A percentile compares a stretch with the other conserved stretches of the same genome.
Evolutionary conservation across 768 basidiomycete genomes (phyloP).

Genomic region (Auricularia heimuer): DNA sequence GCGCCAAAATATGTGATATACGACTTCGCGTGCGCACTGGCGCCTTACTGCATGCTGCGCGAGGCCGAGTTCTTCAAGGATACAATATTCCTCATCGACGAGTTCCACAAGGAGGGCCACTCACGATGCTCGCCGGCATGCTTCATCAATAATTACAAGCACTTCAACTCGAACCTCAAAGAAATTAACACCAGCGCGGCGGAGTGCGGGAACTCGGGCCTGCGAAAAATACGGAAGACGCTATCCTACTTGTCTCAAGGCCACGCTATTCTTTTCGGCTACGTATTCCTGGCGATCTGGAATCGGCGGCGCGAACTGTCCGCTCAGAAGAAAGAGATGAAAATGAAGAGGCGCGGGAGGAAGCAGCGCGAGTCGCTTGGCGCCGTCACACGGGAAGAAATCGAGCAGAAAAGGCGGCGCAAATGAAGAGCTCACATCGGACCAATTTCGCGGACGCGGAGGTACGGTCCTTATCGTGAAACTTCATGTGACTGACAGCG

Average conservation of each 20-base stretch:
- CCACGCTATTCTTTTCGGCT: conserved; percentile 19
- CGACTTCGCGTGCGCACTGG: conserved; percentile 25
- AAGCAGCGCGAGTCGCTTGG: too few species aligned
- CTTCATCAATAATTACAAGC: conserved; percentile 18
- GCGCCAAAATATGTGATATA: conserved; percentile 23
- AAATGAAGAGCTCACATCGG: too few species aligned
- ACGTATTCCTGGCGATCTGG: conserved; percentile 10
- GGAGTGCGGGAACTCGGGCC: conserved; percentile 25
- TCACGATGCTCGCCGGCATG: conserved; percentile 25
- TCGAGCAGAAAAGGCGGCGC: too few species aligned
- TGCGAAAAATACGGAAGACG: conserved; percentile 19
- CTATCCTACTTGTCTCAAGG: conserved; percentile 23
- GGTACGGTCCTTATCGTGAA: too few species aligned
- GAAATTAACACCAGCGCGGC: conserved; percentile 18
- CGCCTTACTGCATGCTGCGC: conserved; percentile 23
- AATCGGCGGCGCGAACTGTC: background rate
- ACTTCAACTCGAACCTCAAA: conserved; percentile 18
- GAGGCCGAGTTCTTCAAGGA: conserved; percentile 23
- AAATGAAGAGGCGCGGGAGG: too few species aligned
- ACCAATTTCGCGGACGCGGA: too few species aligned
- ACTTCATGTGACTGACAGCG: too few species aligned
- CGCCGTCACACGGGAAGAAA: too few species aligned
- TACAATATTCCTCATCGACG: conserved; percentile 26
- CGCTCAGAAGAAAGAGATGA: too few species aligned
- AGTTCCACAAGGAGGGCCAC: conserved; percentile 25